phyloP scores from a whole-genome alignment of 169 alveolate genomes.

The Plasmodium inui region DNA sequence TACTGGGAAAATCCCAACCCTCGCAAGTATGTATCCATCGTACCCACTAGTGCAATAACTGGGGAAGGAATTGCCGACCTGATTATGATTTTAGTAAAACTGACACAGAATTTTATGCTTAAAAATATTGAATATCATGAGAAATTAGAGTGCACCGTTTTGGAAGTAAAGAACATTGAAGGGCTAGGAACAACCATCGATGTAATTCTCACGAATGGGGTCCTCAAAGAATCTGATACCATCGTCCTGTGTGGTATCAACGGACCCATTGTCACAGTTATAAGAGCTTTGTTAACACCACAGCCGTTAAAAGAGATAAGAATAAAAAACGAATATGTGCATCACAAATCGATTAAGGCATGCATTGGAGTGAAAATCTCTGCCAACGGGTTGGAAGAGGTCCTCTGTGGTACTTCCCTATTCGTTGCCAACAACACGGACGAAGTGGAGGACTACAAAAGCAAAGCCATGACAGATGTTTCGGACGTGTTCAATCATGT shows the following conservation, averaged over 20 bases:
- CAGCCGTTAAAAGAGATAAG: slow-evolving; percentile 99
- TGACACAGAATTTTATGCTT: slow-evolving; percentile 92
- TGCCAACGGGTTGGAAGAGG: slow-evolving; percentile 96
- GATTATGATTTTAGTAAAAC: slow-evolving; percentile 91
- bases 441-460: slow-evolving; percentile 89
- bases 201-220: slow-evolving; percentile 98
- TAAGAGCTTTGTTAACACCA: slow-evolving; percentile 98
- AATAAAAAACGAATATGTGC: slow-evolving; percentile 97
- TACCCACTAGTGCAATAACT: slow-evolving; percentile 99
- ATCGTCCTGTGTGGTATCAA: slow-evolving; percentile 96
- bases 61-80: slow-evolving; percentile 99
- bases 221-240: slow-evolving; percentile 95
- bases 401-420: slow-evolving; percentile 97
- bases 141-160: slow-evolving; percentile 95
- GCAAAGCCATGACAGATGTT: slow-evolving; percentile 94
- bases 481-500: slow-evolving; percentile 93
- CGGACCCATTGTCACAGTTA: slow-evolving; percentile 97
- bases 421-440: slow-evolving; percentile 91
- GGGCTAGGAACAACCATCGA: slow-evolving; percentile 99
- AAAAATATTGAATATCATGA: slow-evolving; percentile 89
- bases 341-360: slow-evolving; percentile 93
- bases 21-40: slow-evolving; percentile 93
- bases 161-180: slow-evolving; percentile 96
- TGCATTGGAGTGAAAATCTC: slow-evolving; percentile 95
- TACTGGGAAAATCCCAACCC: slow-evolving; percentile 97